Conservation (phyloP, 1,284 basidiomycete genomes). For the Ustilago vetiveriae region DNA sequence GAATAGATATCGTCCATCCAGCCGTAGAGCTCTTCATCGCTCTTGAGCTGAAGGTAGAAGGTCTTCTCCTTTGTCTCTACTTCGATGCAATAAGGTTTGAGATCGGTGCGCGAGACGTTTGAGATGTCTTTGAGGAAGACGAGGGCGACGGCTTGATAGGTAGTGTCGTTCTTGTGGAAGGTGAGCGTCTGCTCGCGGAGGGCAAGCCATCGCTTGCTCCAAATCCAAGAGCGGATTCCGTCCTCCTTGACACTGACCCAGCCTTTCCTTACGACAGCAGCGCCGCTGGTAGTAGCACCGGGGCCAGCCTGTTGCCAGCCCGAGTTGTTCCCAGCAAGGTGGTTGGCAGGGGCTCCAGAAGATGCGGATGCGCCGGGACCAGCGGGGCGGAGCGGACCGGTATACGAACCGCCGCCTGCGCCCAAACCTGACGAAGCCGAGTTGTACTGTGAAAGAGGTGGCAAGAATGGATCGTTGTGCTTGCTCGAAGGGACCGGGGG, state of each 20-base stretch:
- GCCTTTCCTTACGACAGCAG: conserved; percentile 61
- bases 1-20: conserved; percentile 97
- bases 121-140: conserved; percentile 82
- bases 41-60: conserved; percentile 86
- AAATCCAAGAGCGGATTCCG: conserved; percentile 79
- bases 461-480: conserved; percentile 54
- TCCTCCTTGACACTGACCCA: conserved; percentile 67
- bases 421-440: conserved; percentile 38
- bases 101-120: conserved; percentile 87
- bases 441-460: conserved; percentile 53
- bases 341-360: conserved; percentile 19
- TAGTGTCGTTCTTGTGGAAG: conserved; percentile 88
- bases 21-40: conserved; percentile 91
- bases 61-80: conserved; percentile 79
- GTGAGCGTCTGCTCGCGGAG: conserved; percentile 82
- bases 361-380: conserved; percentile 49
- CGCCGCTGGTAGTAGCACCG: conserved; percentile 42
- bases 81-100: conserved; percentile 87
- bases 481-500: conserved; percentile 55
- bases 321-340: conserved; percentile 23
- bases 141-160: conserved; percentile 74
- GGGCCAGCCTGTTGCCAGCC: conserved; percentile 48
- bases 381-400: conserved; percentile 56
- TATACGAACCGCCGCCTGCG: conserved; percentile 61
- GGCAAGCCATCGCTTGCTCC: conserved; percentile 89